Base-by-base conservation (phyloP, 2,329 filamentous ascomycete species). In the Raffaelea deltoideospora region DNA sequence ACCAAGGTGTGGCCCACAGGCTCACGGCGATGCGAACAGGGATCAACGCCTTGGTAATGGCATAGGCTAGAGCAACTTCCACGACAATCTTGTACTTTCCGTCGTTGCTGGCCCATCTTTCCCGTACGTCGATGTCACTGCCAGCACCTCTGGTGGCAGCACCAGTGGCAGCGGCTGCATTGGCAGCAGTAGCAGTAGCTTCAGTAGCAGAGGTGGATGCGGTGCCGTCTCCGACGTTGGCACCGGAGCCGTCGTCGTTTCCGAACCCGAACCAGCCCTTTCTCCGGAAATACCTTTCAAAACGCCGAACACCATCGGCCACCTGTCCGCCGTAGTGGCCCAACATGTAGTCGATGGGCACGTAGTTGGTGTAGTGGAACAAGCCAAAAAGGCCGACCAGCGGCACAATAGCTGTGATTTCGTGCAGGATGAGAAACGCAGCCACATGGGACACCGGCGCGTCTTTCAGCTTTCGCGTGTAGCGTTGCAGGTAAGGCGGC, bases 1-100 rank as follows among this genome's bases (percentile, higher is more conserved):
- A 92, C 80, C 84, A 92, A 4, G 90, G 90, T 33, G 90, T 94
- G 13, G 72, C 79, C 84, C 82, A 93, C 4, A 92, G 69, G 58
- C 87, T 94, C 7, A 74, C 57, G 20, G 79, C 61, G 42, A 98
- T 71, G 46, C 90, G 69, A 11, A 82, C 49, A 1, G 90, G 85
- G 44, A 98, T 55, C 40, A 96, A 52, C 14, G 75, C 76, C 60
- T 98, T 98, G 1, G 85, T 92, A 43, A 95, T 70, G 1, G 85
- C 81, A 63, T 90, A 98, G 5, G 90, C 87, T 17, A 90, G 79
- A 19, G 84, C 90, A 44, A 96, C 72, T 55, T 79, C 73, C 0
- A 76, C 59, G 5, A 74, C 59, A n/a, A 76, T 59, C 43, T 63
- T 66, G 49, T 75, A 73, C 43, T 60, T 61, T n/a, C 48, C 47